phyloP scores from a whole-genome alignment of 345 rosid species.

The Geranium brycei region DNA sequence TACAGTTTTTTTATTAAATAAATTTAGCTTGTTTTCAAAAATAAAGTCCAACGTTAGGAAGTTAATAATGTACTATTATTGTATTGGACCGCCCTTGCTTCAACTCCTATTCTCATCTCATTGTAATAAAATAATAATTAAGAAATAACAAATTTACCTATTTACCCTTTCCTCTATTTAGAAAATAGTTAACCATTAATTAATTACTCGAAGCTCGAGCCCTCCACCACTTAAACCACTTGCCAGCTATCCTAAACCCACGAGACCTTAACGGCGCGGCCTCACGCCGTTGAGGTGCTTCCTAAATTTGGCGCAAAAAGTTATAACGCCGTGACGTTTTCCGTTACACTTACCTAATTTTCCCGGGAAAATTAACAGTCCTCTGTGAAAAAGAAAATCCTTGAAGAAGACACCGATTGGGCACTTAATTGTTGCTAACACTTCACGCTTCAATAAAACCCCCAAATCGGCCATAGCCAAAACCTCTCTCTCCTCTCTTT shows the following conservation, averaged over 20 bases:
- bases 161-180: background rate
- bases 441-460: background rate
- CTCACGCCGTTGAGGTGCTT: background rate
- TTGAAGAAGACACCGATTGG: background rate
- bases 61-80: background rate
- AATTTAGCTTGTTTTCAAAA: too few species aligned
- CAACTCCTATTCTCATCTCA: background rate
- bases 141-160: too few species aligned
- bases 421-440: background rate
- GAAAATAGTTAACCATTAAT: too few species aligned
- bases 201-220: too few species aligned
- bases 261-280: background rate
- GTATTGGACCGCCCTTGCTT: background rate
- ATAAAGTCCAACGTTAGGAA: too few species aligned
- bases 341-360: conserved; percentile 4
- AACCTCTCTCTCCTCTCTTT: background rate
- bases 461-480: background rate
- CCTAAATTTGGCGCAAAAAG: conserved; percentile 8
- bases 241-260: background rate
- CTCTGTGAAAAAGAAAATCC: background rate
- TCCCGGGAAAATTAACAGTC: conserved; percentile 9
- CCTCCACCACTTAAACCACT: too few species aligned
- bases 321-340: background rate
- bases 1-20: too few species aligned
- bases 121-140: background rate